Conservation (phyloP, 306 rosid species). For the Fragaria vesca region DNA sequence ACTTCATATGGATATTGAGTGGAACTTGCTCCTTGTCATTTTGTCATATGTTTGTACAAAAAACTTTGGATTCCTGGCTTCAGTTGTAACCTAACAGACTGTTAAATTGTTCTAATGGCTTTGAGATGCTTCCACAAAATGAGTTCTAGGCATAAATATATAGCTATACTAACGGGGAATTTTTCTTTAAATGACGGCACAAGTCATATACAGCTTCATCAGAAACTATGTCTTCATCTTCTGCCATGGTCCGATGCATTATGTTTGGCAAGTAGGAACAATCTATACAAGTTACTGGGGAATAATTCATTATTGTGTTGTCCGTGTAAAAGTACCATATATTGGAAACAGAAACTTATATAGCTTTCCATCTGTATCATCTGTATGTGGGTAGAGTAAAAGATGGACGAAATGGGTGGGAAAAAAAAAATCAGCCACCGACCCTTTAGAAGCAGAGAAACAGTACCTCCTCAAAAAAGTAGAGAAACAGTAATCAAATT, state of each 20-base stretch:
- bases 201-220: not conserved
- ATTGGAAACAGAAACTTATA: not conserved
- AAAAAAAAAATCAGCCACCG: too few species aligned
- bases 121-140: not conserved
- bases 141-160: not conserved
- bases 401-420: not conserved
- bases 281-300: not conserved
- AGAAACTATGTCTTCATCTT: not conserved
- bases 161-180: not conserved
- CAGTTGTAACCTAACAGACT: not conserved
- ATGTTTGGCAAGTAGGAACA: not conserved
- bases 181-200: not conserved
- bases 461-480: too few species aligned
- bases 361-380: not conserved
- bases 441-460: too few species aligned
- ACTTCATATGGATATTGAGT: conserved; percentile 6
- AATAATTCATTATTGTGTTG: not conserved
- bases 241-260: not conserved
- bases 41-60: conserved; percentile 1
- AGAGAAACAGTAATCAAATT: too few species aligned
- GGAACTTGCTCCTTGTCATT: not conserved
- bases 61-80: not conserved
- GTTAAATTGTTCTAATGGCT: not conserved
- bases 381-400: not conserved
- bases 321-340: not conserved